These are phyloP conservation scores for Telfairia occidentalis DNA, from an alignment of 331 rosid genomes.

Conservation along the genomic window DNA sequence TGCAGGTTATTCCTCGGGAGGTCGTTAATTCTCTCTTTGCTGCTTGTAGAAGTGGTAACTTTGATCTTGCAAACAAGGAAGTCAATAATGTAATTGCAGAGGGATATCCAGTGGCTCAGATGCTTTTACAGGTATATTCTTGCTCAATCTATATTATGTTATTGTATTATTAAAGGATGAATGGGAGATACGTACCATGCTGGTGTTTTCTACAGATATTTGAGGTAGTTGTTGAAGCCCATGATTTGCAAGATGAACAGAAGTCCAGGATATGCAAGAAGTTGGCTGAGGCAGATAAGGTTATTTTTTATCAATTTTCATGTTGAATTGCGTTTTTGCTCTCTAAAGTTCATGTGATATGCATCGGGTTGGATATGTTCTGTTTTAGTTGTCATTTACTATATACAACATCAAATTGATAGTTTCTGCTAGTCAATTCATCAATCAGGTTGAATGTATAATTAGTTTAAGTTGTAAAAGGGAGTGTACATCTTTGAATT, in stretches of 20 bases:
- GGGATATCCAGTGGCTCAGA: conserved; percentile 86
- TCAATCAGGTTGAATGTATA: not conserved
- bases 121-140: conserved; percentile 57
- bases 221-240: conserved; percentile 56
- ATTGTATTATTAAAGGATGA: not conserved
- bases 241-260: conserved; percentile 73
- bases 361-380: not conserved
- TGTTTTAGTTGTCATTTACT: too few relatives aligned
- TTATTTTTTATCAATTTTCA: conserved; percentile 14
- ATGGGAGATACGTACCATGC: not conserved
- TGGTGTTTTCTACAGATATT: conserved; percentile 35
- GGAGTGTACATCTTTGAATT: not conserved
- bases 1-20: conserved; percentile 56
- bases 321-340: not conserved
- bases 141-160: conserved; percentile 8
- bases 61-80: conserved; percentile 79
- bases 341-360: not conserved
- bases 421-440: too few relatives aligned
- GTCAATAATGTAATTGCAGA: conserved; percentile 74
- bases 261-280: conserved; percentile 75
- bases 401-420: too few relatives aligned
- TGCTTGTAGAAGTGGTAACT: conserved; percentile 74
- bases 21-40: conserved; percentile 41
- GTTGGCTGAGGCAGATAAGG: conserved; percentile 83
- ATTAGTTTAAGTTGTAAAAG: not conserved